Evolutionary conservation across 2,329 filamentous ascomycete species (phyloP).

Genomic region (Paraphaeosphaeria minitans): DNA sequence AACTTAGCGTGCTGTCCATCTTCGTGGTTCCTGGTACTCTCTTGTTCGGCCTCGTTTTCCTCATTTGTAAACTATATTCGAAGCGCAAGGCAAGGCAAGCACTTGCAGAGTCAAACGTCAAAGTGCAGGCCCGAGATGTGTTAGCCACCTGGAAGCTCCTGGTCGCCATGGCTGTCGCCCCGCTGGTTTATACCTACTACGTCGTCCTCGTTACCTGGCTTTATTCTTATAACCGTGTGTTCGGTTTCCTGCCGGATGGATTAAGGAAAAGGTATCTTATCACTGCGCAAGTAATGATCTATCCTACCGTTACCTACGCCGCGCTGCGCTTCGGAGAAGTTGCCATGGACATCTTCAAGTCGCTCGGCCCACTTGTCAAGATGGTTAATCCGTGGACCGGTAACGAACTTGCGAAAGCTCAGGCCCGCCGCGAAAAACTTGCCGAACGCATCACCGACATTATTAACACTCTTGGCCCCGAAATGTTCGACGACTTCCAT

Average conservation of each 20-base stretch:
- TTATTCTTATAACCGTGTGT: constrained; percentile 67
- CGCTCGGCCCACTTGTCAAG: constrained; percentile 82
- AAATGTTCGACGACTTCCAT: constrained; percentile 89
- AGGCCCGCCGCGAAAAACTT: constrained; percentile 72
- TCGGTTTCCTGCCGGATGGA: constrained; percentile 79
- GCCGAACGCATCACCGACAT: constrained; percentile 83
- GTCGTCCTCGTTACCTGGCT: constrained; percentile 38
- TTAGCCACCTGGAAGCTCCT: constrained; percentile 51
- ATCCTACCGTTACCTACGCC: constrained; percentile 88
- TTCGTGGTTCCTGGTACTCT: constrained; percentile 85
- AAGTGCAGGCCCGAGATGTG: constrained; percentile 47
- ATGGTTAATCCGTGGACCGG: constrained; percentile 83
- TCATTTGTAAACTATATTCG: constrained; percentile 44
- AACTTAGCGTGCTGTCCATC: constrained; percentile 75
- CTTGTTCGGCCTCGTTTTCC: constrained; percentile 69
- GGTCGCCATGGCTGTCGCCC: constrained; percentile 47
- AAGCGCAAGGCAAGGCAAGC: constrained; percentile 47
- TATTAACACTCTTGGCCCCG: constrained; percentile 93
- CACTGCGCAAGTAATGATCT: constrained; percentile 75
- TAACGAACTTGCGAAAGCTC: constrained; percentile 81
- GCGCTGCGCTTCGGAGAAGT: constrained; percentile 94
- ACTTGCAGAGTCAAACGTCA: constrained; percentile 48
- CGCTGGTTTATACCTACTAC: constrained; percentile 41
- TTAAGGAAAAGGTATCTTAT: constrained; percentile 70
- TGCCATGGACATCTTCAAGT: constrained; percentile 99